These are phyloP conservation scores for Speleostelium caveatum DNA, from an alignment of 78 protist genomes.

Conservation along the genomic window DNA sequence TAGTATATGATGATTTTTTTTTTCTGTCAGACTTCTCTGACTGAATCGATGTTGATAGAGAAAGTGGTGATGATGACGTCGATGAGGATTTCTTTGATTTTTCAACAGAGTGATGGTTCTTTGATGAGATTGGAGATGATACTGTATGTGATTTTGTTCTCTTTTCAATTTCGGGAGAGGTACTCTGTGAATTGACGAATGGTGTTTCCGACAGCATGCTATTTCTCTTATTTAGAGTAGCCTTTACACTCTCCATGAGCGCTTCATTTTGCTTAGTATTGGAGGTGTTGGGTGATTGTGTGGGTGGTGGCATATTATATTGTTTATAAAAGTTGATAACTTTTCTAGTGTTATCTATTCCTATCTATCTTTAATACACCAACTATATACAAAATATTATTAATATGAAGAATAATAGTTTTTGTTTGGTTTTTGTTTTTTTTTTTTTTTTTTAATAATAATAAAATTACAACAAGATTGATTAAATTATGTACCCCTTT, in stretches of 20 bases:
- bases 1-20: background rate
- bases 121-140: background rate
- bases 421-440: too few species aligned
- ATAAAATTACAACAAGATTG: too few species aligned
- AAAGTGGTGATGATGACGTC: background rate
- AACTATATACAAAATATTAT: too few species aligned
- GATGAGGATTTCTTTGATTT: background rate
- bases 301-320: background rate
- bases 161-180: too few species aligned
- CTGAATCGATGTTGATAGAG: too few species aligned
- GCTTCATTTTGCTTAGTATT: background rate
- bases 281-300: background rate
- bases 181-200: background rate
- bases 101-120: background rate
- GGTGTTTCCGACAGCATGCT: constrained; percentile 7
- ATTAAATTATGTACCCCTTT: too few species aligned
- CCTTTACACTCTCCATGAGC: constrained; percentile 23
- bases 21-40: too few species aligned
- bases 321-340: too few species aligned
- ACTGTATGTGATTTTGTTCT: background rate
- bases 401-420: too few species aligned
- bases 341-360: too few species aligned
- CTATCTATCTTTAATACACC: too few species aligned
- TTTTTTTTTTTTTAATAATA: too few species aligned
- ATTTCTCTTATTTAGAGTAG: constrained; percentile 30